phyloP scores from a whole-genome alignment of 2,329 filamentous ascomycete species.

The Phoma sp. region DNA sequence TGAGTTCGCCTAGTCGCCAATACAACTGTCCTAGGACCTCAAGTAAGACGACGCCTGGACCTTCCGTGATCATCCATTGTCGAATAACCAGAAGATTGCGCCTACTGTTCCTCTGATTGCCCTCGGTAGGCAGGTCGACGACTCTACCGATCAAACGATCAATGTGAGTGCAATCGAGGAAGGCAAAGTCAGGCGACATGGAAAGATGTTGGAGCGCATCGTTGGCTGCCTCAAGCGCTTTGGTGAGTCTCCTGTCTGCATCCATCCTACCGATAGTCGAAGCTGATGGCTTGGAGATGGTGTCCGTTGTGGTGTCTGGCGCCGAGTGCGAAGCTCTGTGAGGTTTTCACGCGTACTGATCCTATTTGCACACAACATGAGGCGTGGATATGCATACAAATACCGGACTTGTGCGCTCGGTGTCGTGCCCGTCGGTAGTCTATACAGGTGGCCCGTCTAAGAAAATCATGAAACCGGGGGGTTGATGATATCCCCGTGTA shows the following conservation, averaged over 20 bases:
- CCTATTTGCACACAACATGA: conserved; percentile 11
- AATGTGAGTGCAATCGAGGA: conserved; percentile 44
- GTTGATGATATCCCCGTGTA: conserved; percentile 18
- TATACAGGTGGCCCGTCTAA: conserved; percentile 18
- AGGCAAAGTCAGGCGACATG: conserved; percentile 39
- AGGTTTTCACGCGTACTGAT: neutral
- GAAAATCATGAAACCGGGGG: conserved; percentile 15
- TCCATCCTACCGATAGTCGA: conserved; percentile 30
- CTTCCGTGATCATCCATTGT: conserved; percentile 45
- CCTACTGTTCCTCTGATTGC: conserved; percentile 44
- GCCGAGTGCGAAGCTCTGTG: neutral
- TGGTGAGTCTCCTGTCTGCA: conserved; percentile 37
- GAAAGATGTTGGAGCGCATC: conserved; percentile 46
- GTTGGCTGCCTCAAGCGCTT: conserved; percentile 42
- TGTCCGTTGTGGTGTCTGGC: conserved; percentile 5
- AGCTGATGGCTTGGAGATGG: conserved; percentile 3
- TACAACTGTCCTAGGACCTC: conserved; percentile 46
- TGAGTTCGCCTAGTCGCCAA: conserved; percentile 45
- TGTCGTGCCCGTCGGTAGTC: conserved; percentile 21
- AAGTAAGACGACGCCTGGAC: conserved; percentile 40
- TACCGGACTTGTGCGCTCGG: conserved; percentile 19
- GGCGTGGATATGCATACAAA: conserved; percentile 19
- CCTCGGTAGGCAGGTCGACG: conserved; percentile 44
- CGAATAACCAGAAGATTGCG: conserved; percentile 44
- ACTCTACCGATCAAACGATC: conserved; percentile 43